A percentile compares a stretch with the other conserved stretches of the same genome.
Evolutionary conservation across 2,329 filamentous ascomycete species (phyloP).

Genomic region (Beauveria brongniartii): DNA sequence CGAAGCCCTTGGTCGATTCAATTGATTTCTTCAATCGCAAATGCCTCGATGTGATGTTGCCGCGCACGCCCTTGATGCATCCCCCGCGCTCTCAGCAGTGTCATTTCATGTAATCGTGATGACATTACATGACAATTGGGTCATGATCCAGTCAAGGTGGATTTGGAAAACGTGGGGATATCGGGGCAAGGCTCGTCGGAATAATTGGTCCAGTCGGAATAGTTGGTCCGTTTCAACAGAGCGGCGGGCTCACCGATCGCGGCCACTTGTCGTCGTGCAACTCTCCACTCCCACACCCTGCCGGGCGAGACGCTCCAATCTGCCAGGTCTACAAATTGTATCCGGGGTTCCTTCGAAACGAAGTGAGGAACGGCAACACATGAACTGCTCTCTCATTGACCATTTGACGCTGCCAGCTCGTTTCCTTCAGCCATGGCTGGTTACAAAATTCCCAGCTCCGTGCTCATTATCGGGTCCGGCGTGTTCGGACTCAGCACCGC

Average conservation of each 20-base stretch:
- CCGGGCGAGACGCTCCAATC: not conserved
- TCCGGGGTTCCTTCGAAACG: not conserved
- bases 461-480: constrained; percentile 63
- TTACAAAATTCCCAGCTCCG: constrained; percentile 34
- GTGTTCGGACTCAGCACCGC: constrained; percentile 57
- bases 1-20: not conserved
- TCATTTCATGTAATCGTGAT: not conserved
- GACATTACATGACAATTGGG: not conserved
- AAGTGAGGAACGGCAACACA: not conserved
- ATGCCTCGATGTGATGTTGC: not conserved
- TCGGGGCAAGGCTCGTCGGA: not conserved
- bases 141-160: not conserved
- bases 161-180: not conserved
- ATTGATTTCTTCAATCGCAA: not conserved
- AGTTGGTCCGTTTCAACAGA: not conserved
- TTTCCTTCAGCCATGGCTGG: not conserved
- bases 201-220: not conserved
- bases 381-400: not conserved
- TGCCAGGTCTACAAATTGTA: not conserved
- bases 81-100: not conserved
- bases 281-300: not conserved
- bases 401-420: not conserved
- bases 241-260: not conserved
- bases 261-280: not conserved
- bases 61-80: not conserved